Conservation (phyloP, 805 yeast species). For the Barnettozyma botsteinii region DNA sequence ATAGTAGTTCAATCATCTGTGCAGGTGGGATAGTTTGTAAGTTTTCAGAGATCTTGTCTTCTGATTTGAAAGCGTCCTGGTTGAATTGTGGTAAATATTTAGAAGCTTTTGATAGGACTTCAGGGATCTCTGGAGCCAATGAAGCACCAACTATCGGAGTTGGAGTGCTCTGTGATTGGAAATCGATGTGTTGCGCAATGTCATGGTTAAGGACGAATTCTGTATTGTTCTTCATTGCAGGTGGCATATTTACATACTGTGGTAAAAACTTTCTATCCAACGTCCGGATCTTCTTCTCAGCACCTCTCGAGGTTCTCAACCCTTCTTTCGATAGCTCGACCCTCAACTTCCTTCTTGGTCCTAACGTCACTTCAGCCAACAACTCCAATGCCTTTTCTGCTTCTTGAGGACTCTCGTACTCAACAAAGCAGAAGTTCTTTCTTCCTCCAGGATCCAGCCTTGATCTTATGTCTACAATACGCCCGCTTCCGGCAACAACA, state of each 20-base stretch:
- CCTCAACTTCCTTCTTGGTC: constrained; percentile 41
- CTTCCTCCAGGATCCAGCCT: constrained; percentile 37
- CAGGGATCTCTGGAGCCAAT: constrained; percentile 33
- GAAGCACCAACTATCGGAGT: constrained; percentile 6
- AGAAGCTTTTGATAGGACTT: constrained; percentile 47
- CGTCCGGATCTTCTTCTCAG: constrained; percentile 37
- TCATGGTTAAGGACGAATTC: constrained; percentile 26
- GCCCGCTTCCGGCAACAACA: constrained; percentile 69
- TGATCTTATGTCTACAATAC: constrained; percentile 56
- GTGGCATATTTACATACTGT: constrained; percentile 52
- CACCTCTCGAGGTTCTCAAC: constrained; percentile 30
- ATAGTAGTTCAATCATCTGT: constrained; percentile 60
- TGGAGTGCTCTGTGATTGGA: constrained; percentile 6
- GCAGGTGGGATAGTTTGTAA: constrained; percentile 64
- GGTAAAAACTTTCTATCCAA: constrained; percentile 46
- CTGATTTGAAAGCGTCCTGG: constrained; percentile 39
- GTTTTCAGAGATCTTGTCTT: constrained; percentile 57
- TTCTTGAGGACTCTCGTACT: constrained; percentile 45
- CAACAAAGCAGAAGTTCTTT: constrained; percentile 65
- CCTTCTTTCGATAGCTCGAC: constrained; percentile 62
- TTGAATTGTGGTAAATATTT: constrained; percentile 47
- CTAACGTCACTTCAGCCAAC: constrained; percentile 39
- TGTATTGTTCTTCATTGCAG: constrained; percentile 13
- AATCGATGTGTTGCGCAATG: neutral
- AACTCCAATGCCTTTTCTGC: constrained; percentile 45